These are phyloP conservation scores for Alternaria atra DNA, from an alignment of 2,329 filamentous ascomycete genomes.

Conservation along the genomic window DNA sequence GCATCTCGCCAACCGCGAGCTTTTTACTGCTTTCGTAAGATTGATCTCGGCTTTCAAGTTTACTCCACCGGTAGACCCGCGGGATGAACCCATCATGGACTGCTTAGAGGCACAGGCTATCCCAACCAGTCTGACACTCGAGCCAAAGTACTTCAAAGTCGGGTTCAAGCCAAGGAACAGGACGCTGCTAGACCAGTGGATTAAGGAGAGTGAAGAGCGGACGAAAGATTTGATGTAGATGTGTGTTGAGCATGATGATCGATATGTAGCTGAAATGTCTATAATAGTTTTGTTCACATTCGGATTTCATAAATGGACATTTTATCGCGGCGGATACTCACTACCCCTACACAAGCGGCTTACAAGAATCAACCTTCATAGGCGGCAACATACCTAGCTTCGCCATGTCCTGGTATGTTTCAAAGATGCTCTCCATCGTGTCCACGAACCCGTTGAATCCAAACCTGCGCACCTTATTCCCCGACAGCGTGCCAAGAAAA, in stretches of 20 bases:
- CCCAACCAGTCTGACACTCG: conserved; percentile 59
- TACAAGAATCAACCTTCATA: conserved; percentile 18
- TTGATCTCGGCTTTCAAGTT: conserved; percentile 60
- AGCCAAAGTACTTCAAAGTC: conserved; percentile 62
- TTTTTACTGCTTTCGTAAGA: conserved; percentile 59
- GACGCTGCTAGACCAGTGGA: conserved; percentile 56
- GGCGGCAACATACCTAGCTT: conserved; percentile 15
- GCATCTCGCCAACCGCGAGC: conserved; percentile 54
- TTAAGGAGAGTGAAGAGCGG: conserved; percentile 57
- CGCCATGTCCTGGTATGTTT: conserved; percentile 24
- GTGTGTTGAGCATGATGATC: not conserved
- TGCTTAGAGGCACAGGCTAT: conserved; percentile 57
- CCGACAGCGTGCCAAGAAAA: conserved; percentile 7
- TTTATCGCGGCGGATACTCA: not conserved
- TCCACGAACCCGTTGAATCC: conserved; percentile 23
- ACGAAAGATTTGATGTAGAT: conserved; percentile 52
- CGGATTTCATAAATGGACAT: not conserved
- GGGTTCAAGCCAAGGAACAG: conserved; percentile 57
- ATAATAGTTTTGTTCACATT: not conserved
- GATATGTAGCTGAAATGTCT: not conserved
- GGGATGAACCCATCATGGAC: conserved; percentile 56
- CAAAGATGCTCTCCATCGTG: conserved; percentile 21
- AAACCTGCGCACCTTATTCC: conserved; percentile 16
- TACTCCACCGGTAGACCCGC: conserved; percentile 50
- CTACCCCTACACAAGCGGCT: not conserved